Conservation (phyloP, 305 asterid species). For the Solanum hybrid region DNA sequence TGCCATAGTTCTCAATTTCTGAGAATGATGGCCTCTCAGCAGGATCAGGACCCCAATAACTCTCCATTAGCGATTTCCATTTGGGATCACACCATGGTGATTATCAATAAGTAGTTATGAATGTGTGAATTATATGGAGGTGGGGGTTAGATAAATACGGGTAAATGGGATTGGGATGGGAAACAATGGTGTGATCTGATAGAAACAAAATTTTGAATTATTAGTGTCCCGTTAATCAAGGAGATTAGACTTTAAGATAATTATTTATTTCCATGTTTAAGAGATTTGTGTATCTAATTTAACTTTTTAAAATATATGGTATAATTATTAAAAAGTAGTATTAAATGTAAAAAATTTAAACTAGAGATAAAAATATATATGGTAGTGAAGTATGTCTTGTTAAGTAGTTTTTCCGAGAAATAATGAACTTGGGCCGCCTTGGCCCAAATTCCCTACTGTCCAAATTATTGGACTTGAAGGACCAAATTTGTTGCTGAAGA, state of each 20-base stretch:
- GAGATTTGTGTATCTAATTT: not conserved
- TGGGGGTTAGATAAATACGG: not conserved
- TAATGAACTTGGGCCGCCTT: too few relatives aligned
- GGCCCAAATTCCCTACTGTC: too few relatives aligned
- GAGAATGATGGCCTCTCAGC: not conserved
- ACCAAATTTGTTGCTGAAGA: too few relatives aligned
- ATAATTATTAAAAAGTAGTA: not conserved
- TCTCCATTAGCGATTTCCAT: too few relatives aligned
- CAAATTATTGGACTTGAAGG: too few relatives aligned
- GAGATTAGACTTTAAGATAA: not conserved
- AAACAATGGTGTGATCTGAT: not conserved
- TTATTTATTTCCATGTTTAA: not conserved
- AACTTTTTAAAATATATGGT: not conserved
- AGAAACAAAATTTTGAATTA: too few relatives aligned
- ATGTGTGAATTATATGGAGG: too few relatives aligned
- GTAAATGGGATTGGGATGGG: not conserved
- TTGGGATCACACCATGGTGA: too few relatives aligned
- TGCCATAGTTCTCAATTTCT: not conserved
- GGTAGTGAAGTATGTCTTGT: not conserved
- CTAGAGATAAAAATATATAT: not conserved
- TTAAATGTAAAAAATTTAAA: too few relatives aligned
- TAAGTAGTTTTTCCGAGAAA: too few relatives aligned
- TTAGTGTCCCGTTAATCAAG: not conserved
- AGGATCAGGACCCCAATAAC: not conserved
- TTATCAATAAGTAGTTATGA: too few relatives aligned